phyloP scores from a whole-genome alignment of 768 basidiomycete genomes.

The Kwoniella bestiolae region DNA sequence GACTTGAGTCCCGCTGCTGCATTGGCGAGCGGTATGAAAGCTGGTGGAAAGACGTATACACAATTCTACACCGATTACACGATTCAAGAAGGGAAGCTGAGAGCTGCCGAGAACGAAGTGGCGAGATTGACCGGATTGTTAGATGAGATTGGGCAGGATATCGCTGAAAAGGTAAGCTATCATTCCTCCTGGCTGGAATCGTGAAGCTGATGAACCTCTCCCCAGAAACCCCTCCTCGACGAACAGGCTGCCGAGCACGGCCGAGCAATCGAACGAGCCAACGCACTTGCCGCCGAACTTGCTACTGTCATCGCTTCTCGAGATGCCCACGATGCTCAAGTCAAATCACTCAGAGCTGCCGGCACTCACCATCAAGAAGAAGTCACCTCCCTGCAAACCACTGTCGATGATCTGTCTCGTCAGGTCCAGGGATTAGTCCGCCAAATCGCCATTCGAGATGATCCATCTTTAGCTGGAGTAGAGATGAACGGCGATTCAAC shows the following conservation, averaged over 20 bases:
- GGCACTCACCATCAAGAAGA: conserved; percentile 36
- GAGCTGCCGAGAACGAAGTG: conserved; percentile 77
- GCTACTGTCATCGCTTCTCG: conserved; percentile 74
- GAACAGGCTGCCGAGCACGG: conserved; percentile 91
- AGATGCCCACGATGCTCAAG: conserved; percentile 63
- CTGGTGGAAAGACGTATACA: conserved; percentile 80
- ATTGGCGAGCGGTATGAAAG: conserved; percentile 79
- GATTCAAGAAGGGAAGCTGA: conserved; percentile 78
- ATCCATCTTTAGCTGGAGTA: conserved; percentile 78
- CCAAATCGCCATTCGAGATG: conserved; percentile 78
- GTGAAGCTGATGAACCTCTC: background rate
- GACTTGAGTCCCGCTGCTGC: conserved; percentile 85
- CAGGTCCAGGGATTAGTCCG: conserved; percentile 81
- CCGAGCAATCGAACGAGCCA: conserved; percentile 75
- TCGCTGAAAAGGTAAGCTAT: conserved; percentile 78
- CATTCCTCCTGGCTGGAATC: background rate
- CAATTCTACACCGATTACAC: conserved; percentile 92
- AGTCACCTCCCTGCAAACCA: conserved; percentile 37
- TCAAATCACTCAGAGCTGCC: conserved; percentile 36
- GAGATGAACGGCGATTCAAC: conserved; percentile 34
- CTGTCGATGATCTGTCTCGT: conserved; percentile 49
- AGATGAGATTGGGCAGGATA: conserved; percentile 78
- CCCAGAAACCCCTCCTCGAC: conserved; percentile 82
- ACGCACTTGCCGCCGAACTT: conserved; percentile 79
- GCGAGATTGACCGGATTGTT: conserved; percentile 82